A percentile compares a stretch with the other conserved stretches of the same genome.
Evolutionary conservation across 768 basidiomycete species (phyloP).

Genomic region (Lactifluus hygrophoroides): DNA sequence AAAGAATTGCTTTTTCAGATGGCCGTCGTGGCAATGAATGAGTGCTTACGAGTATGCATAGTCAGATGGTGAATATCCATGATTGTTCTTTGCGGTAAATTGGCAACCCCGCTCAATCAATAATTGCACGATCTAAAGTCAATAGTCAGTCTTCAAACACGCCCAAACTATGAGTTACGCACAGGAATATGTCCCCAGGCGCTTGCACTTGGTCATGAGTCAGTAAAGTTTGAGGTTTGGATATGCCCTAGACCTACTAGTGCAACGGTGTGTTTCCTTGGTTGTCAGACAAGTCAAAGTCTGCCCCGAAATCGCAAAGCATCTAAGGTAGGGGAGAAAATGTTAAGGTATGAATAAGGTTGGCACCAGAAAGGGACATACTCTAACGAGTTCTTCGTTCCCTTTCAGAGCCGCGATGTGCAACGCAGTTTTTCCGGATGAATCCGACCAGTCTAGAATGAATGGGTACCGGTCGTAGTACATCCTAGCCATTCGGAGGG

Average conservation of each 20-base stretch:
- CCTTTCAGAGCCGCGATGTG: constrained; percentile 85
- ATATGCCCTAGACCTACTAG: constrained; percentile 50
- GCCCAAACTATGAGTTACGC: constrained; percentile 25
- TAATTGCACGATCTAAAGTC: constrained; percentile 64
- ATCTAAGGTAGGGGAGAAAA: constrained; percentile 51
- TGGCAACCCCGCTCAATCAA: constrained; percentile 87
- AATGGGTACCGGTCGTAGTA: constrained; percentile 84
- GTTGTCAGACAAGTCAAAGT: constrained; percentile 82
- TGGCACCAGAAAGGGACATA: constrained; percentile 31
- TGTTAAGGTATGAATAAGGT: constrained; percentile 16
- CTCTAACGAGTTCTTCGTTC: constrained; percentile 81
- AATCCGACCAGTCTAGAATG: constrained; percentile 88
- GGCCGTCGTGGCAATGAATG: not conserved
- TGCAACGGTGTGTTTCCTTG: constrained; percentile 90
- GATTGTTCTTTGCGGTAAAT: constrained; percentile 75
- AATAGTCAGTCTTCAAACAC: constrained; percentile 21
- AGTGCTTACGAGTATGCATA: constrained; percentile 78
- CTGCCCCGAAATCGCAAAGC: constrained; percentile 85
- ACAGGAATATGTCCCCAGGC: constrained; percentile 82
- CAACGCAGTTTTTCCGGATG: constrained; percentile 81
- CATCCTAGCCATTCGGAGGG: constrained; percentile 76
- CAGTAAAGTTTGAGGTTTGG: not conserved
- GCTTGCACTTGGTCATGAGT: constrained; percentile 52
- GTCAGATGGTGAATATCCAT: constrained; percentile 87
- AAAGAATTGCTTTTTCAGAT: constrained; percentile 19